phyloP scores from a whole-genome alignment of 371 early-diverging fungal genomes.

The Apophysomyces ossiformis region DNA sequence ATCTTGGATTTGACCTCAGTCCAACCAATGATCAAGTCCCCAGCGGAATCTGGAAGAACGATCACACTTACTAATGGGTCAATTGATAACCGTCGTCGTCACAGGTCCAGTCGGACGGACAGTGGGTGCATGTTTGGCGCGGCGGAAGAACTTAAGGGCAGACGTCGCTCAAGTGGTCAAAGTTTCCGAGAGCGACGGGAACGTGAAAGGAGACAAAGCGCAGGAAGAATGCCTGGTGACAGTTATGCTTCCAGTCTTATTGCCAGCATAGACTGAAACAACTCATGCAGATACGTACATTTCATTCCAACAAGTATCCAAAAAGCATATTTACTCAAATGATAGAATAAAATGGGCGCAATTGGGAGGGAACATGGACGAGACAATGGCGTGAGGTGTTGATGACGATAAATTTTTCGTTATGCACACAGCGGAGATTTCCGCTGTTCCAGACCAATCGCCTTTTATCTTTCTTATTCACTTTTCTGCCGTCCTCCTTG shows the following conservation, averaged over 20 bases:
- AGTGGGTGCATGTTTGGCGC: background rate
- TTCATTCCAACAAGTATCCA: too few species aligned
- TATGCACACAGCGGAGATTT: too few species aligned
- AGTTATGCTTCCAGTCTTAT: background rate
- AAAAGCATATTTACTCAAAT: too few species aligned
- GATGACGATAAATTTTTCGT: too few species aligned
- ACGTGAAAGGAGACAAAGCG: slow-evolving; percentile 14
- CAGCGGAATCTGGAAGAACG: background rate
- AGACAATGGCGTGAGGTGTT: too few species aligned
- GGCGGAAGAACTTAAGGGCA: background rate
- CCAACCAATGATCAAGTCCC: background rate
- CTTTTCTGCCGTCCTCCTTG: too few species aligned
- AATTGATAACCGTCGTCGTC: background rate
- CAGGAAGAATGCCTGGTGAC: background rate
- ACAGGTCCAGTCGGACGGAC: background rate
- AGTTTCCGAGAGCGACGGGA: slow-evolving; percentile 18
- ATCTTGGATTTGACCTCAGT: background rate
- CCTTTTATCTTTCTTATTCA: too few species aligned
- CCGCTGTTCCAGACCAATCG: too few species aligned
- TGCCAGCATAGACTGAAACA: background rate
- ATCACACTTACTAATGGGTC: background rate
- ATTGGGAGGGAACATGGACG: too few species aligned
- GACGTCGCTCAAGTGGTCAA: slow-evolving; percentile 10
- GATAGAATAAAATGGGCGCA: too few species aligned
- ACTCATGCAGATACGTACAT: too few species aligned